Base-by-base conservation (phyloP, 1,284 basidiomycete genomes). In the Cryptococcus wingfieldii region DNA sequence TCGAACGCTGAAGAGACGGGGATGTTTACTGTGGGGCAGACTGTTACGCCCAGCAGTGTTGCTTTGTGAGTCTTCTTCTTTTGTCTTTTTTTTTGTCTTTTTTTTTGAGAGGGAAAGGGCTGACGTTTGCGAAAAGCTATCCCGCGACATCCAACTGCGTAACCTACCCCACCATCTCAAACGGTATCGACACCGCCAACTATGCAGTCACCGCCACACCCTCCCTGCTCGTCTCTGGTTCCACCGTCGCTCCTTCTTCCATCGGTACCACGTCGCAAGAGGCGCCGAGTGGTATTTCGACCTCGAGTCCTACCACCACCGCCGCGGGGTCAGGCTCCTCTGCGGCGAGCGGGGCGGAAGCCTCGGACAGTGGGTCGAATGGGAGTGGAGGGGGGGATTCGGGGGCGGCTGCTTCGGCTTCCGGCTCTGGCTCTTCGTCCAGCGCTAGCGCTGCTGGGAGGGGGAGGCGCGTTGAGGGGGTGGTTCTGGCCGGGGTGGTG, bases 101-200 rank as follows among this genome's bases (percentile, higher is more conserved):
- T 16, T 4, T n/a, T 5, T 25, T 23, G 38, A 18, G 19, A 19
- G 19, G 19, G 4, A 31, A 4, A 2, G 31, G 14, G 31, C 13
- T 51, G 48, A 46, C 38, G 28, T 27, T 47, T 28, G 47, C 59
- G 52, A 9, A 55, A 28, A 64, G 58, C 65, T 69, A 60, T 55
- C 77, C 77, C 38, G 67, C 66, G 18, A 69, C 70, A 12, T 76
- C 74, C 49, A 74, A 75, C 69, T 78, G 77, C 59, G 47, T 65
- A 49, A 72, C 72, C 56, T 77, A 75, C 71, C 65, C 72, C 19
- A 71, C 74, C 59, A 68, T 76, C 64, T 66, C 69, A 31, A 74
- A 73, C 68, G 71, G 71, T 25, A 60, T 73, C 54, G 62, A 71
- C 67, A 62, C 67, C 16, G 53, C 53, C 55, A 63, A 71, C 62